A percentile compares a stretch with the other conserved stretches of the same genome.
Conservation (phyloP, 331 rosid genomes). For the Cydonia oblonga region DNA sequence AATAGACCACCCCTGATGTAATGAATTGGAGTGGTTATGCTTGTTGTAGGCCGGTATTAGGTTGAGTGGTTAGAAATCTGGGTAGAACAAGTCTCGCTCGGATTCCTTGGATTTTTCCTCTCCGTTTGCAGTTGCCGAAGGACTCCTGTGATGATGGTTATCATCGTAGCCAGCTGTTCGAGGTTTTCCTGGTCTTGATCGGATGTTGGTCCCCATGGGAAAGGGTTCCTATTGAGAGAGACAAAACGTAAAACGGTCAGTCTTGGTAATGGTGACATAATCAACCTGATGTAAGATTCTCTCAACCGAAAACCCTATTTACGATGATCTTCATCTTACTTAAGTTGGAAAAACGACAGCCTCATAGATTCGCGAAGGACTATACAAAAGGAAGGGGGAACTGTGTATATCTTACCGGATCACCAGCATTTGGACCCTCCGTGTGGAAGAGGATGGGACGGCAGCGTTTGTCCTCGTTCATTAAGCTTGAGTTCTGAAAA, state of each 20-base stretch:
- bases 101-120: slow-evolving; percentile 47
- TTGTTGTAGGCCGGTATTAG: slow-evolving; percentile 11
- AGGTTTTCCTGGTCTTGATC: slow-evolving; percentile 60
- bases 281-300: not conserved
- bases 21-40: slow-evolving; percentile 29
- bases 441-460: slow-evolving; percentile 89
- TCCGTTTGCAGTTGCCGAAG: slow-evolving; percentile 35
- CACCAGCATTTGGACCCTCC: slow-evolving; percentile 87
- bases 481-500: slow-evolving; percentile 81
- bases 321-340: too few relatives aligned
- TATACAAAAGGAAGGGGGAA: too few relatives aligned
- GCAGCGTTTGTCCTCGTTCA: slow-evolving; percentile 83
- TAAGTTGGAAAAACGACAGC: too few relatives aligned
- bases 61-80: slow-evolving; percentile 29
- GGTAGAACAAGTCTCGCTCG: slow-evolving; percentile 29
- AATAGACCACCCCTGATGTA: slow-evolving; percentile 24
- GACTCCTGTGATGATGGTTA: slow-evolving; percentile 37
- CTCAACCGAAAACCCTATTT: not conserved
- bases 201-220: slow-evolving; percentile 61
- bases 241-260: not conserved
- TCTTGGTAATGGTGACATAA: not conserved
- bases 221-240: slow-evolving; percentile 64
- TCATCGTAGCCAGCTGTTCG: slow-evolving; percentile 43
- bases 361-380: too few relatives aligned
- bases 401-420: slow-evolving; percentile 40